These are phyloP conservation scores for Podaxis pistillaris DNA, from an alignment of 768 basidiomycete genomes.

Conservation along the genomic window DNA sequence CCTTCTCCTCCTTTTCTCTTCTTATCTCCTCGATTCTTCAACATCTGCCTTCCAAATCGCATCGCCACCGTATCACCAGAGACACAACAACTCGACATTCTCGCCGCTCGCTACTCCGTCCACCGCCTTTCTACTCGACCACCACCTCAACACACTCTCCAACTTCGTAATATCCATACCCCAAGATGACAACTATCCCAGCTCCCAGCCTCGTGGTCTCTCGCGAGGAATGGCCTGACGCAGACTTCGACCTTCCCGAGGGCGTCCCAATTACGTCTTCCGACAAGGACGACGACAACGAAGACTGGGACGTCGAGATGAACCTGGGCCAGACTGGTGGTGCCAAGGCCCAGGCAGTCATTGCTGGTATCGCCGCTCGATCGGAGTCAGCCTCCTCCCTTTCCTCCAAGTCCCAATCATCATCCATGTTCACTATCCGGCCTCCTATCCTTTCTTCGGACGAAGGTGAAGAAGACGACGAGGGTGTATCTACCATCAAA, in stretches of 20 bases:
- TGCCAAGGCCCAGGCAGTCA: conserved; percentile 41
- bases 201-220: conserved; percentile 51
- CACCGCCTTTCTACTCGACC: conserved; percentile 3
- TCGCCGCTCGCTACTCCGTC: conserved; percentile 3
- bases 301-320: conserved; percentile 85
- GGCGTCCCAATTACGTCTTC: conserved; percentile 64
- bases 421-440: conserved; percentile 55
- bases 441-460: conserved; percentile 51
- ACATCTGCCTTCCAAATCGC: not conserved
- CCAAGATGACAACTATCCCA: conserved; percentile 55
- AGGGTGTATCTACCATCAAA: conserved; percentile 84
- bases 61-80: not conserved
- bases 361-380: conserved; percentile 36
- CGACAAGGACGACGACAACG: conserved; percentile 64
- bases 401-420: conserved; percentile 26
- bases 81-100: conserved; percentile 3
- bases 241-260: conserved; percentile 84
- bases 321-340: conserved; percentile 58
- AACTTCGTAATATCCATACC: conserved; percentile 17
- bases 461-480: conserved; percentile 71
- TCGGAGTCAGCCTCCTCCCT: conserved; percentile 34
- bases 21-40: conserved; percentile 10
- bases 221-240: conserved; percentile 84
- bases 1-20: conserved; percentile 11
- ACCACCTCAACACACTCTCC: conserved; percentile 13